These are phyloP conservation scores for Clitocybe nebularis DNA, from an alignment of 1,284 basidiomycete genomes.

Conservation along the genomic window DNA sequence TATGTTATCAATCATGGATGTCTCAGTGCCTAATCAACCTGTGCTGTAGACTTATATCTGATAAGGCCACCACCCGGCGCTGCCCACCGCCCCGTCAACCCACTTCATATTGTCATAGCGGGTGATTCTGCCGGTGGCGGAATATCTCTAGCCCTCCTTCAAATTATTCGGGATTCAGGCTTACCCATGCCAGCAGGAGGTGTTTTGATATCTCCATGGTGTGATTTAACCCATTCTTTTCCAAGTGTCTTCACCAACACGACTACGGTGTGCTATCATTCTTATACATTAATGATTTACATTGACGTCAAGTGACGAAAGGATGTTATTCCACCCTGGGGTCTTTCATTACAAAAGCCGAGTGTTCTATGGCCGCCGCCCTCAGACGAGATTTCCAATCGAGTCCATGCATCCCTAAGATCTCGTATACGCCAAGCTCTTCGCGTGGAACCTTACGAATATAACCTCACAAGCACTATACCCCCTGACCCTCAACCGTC, in stretches of 20 bases:
- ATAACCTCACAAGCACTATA: no score
- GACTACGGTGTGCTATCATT: conserved; percentile 53
- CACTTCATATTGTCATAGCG: conserved; percentile 78
- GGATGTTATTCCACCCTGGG: conserved; percentile 73
- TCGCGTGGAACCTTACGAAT: conserved; percentile 17
- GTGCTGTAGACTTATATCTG: conserved; percentile 40
- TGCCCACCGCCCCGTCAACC: conserved; percentile 76
- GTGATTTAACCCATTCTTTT: conserved; percentile 93
- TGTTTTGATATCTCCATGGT: conserved; percentile 87
- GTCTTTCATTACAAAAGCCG: conserved; percentile 76
- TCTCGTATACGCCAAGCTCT: conserved; percentile 61
- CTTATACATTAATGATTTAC: conserved; percentile 2
- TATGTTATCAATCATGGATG: conserved; percentile 26
- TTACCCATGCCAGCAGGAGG: conserved; percentile 85
- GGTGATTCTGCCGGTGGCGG: conserved; percentile 97
- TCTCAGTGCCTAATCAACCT: conserved; percentile 6
- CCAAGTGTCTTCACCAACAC: conserved; percentile 87
- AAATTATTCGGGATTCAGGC: conserved; percentile 86
- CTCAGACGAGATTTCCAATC: conserved; percentile 61
- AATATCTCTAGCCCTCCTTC: conserved; percentile 78
- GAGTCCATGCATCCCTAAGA: conserved; percentile 62
- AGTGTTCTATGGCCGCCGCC: conserved; percentile 92
- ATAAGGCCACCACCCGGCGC: conserved; percentile 67
- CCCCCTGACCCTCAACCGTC: conserved; percentile 20
- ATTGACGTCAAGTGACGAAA: conserved; percentile 25